Conservation (phyloP, 164 flowering plant species). For the Chloranthus sessilifolius region DNA sequence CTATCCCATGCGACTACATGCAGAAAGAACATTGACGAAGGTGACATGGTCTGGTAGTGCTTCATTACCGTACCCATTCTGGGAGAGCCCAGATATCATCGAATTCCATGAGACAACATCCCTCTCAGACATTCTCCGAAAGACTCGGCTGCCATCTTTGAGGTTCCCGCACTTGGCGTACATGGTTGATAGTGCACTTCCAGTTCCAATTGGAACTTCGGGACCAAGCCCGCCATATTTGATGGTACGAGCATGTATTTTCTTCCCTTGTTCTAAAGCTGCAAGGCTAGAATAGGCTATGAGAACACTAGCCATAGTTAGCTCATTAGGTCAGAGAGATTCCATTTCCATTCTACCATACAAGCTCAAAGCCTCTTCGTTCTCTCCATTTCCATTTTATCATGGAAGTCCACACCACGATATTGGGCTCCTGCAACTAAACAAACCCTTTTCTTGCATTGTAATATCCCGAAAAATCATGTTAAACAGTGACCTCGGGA, state of each 20-base stretch:
- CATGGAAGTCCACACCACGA: conserved; percentile 91
- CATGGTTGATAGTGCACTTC: conserved; percentile 78
- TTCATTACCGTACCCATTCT: conserved; percentile 59
- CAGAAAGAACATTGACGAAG: conserved; percentile 69
- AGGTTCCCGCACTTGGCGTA: conserved; percentile 77
- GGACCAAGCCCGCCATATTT: conserved; percentile 60
- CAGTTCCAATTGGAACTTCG: conserved; percentile 56
- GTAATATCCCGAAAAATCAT: no score
- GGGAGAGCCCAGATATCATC: conserved; percentile 83
- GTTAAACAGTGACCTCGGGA: no score
- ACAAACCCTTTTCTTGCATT: no score
- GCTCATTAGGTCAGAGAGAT: conserved; percentile 59
- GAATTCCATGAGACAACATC: conserved; percentile 80
- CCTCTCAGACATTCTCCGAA: conserved; percentile 50
- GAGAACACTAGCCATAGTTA: conserved; percentile 72
- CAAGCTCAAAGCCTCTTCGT: conserved; percentile 59
- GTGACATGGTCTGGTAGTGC: conserved; percentile 77
- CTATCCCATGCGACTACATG: conserved; percentile 87
- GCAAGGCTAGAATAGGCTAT: conserved; percentile 77
- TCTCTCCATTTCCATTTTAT: conserved; percentile 74
- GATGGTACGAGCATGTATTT: conserved; percentile 52
- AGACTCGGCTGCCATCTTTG: conserved; percentile 50
- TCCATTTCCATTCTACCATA: conserved; percentile 63
- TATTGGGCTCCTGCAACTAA: no score
- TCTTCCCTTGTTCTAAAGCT: conserved; percentile 75